A percentile compares a stretch with the other conserved stretches of the same genome.
Evolutionary conservation across 2,329 filamentous ascomycete genomes (phyloP).

Genomic region (Nannizziopsis barbatae): DNA sequence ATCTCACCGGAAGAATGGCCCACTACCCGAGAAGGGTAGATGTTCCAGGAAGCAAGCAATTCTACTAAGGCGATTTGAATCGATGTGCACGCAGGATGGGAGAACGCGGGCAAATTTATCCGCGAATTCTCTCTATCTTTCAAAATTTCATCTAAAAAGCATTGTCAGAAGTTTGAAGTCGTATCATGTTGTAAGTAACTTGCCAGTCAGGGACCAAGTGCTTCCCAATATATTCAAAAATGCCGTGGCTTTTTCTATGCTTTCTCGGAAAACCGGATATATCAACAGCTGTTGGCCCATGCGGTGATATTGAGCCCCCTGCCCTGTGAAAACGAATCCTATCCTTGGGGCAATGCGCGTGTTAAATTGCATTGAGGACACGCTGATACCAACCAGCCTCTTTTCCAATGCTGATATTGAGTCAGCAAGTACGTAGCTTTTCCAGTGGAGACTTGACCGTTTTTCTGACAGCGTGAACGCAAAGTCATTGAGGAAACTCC

Average conservation of each 20-base stretch:
- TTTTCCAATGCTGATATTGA: conserved; percentile 1
- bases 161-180: too few species aligned
- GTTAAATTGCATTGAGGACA: conserved; percentile 15
- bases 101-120: conserved; percentile 21
- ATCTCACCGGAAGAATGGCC: conserved; percentile 28
- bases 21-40: conserved; percentile 20
- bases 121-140: conserved; percentile 14
- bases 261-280: conserved; percentile 18
- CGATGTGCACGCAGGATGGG: conserved; percentile 24
- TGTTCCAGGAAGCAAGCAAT: conserved; percentile 21
- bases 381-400: conserved; percentile 5
- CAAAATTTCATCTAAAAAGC: conserved; percentile 21
- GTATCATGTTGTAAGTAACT: too few species aligned
- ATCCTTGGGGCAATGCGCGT: conserved; percentile 16
- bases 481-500: conserved; percentile 1
- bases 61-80: conserved; percentile 25
- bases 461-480: conserved; percentile 10
- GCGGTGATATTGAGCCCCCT: conserved; percentile 28
- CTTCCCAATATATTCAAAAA: background rate
- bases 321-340: conserved; percentile 31
- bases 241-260: conserved; percentile 15
- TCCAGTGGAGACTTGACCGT: conserved; percentile 7
- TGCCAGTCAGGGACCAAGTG: background rate
- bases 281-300: conserved; percentile 27
- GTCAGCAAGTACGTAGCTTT: conserved; percentile 5